Conservation (phyloP, 2,329 filamentous ascomycete genomes). For the Aureobasidium namibiae region DNA sequence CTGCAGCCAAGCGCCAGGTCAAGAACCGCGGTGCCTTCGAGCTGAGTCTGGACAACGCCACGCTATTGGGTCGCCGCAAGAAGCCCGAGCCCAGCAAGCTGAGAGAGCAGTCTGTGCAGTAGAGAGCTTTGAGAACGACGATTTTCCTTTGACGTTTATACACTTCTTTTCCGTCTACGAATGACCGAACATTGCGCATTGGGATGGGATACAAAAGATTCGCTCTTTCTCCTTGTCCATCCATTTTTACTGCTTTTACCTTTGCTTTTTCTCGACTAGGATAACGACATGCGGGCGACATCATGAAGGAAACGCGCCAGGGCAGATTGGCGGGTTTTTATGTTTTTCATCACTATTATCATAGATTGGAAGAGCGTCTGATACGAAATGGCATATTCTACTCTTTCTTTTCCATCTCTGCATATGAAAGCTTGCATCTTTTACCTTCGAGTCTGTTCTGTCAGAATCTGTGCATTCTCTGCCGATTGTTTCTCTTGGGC, state of each 20-base stretch:
- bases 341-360: background rate
- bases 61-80: constrained; percentile 67
- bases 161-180: background rate
- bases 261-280: background rate
- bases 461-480: too few species aligned
- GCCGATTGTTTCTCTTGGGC: background rate
- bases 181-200: background rate
- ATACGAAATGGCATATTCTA: constrained; percentile 3
- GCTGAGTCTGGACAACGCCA: constrained; percentile 83
- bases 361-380: constrained; percentile 5
- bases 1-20: constrained; percentile 75
- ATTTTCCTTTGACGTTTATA: background rate
- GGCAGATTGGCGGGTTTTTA: background rate
- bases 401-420: background rate
- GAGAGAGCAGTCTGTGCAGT: constrained; percentile 31
- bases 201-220: background rate
- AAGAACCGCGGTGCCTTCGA: constrained; percentile 79
- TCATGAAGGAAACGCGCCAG: background rate
- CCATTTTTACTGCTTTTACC: background rate
- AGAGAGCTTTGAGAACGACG: background rate
- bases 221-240: background rate
- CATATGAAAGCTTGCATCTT: background rate
- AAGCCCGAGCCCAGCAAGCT: constrained; percentile 37
- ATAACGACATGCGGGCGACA: constrained; percentile 7
- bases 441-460: background rate